Conservation (phyloP, 768 basidiomycete species). For the Tulasnella sp. region DNA sequence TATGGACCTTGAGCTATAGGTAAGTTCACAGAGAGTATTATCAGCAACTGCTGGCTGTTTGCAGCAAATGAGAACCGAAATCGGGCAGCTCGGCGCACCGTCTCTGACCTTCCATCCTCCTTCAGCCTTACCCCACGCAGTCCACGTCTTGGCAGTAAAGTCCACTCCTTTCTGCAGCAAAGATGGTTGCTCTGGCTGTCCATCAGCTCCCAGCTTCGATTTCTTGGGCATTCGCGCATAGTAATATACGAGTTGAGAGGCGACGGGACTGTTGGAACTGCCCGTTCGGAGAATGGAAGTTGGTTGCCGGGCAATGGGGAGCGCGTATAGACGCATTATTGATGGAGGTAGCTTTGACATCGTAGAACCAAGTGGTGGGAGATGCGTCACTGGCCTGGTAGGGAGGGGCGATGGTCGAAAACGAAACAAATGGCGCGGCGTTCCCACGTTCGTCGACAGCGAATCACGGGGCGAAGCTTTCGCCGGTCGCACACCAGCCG, state of each 20-base stretch:
- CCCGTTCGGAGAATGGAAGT: neutral
- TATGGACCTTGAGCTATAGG: slow-evolving; percentile 21
- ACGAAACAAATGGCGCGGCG: neutral
- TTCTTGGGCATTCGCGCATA: slow-evolving; percentile 14
- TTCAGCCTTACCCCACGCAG: slow-evolving; percentile 21
- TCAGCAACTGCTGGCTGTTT: neutral
- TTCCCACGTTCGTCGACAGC: neutral
- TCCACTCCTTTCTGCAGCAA: slow-evolving; percentile 7
- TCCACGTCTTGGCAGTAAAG: slow-evolving; percentile 21
- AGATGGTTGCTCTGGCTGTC: neutral
- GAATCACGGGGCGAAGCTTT: neutral
- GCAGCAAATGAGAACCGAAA: neutral
- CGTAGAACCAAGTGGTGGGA: neutral
- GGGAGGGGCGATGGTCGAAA: neutral
- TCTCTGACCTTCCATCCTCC: slow-evolving; percentile 24
- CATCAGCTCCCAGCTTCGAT: neutral
- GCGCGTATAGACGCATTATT: neutral
- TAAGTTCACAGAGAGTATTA: neutral
- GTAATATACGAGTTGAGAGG: slow-evolving; percentile 20
- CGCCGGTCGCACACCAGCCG: no score
- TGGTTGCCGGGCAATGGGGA: neutral
- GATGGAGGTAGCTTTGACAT: neutral
- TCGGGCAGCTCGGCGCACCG: slow-evolving; percentile 5
- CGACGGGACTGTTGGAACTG: neutral
- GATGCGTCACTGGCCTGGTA: no score